phyloP scores from a whole-genome alignment of 2,329 filamentous ascomycete species.

The Pyricularia sp. region DNA sequence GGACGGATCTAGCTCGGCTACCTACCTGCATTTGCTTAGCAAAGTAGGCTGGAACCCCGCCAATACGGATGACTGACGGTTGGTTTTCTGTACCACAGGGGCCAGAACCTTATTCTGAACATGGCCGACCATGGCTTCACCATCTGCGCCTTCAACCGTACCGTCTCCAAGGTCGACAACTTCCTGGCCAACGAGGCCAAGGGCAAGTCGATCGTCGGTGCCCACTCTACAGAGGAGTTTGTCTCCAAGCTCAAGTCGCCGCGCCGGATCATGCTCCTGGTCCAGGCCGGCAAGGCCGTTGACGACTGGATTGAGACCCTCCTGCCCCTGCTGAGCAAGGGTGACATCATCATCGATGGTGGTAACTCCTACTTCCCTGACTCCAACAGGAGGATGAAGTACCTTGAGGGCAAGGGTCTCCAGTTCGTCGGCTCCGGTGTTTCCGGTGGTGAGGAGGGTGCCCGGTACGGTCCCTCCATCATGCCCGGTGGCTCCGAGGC shows the following conservation, averaged over 20 bases:
- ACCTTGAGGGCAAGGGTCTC: constrained; percentile 79
- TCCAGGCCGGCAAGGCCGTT: constrained; percentile 96
- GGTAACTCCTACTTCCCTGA: constrained; percentile 99
- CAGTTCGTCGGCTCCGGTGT: constrained; percentile 96
- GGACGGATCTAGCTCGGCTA: background rate
- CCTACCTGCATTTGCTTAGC: constrained; percentile 7
- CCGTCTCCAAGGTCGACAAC: constrained; percentile 92
- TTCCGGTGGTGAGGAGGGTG: constrained; percentile 98
- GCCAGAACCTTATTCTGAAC: constrained; percentile 83
- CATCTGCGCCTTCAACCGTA: constrained; percentile 97
- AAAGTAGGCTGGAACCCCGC: background rate
- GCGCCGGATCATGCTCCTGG: constrained; percentile 94
- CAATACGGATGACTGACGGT: background rate
- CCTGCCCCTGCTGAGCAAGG: constrained; percentile 69
- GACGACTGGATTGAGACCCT: constrained; percentile 98
- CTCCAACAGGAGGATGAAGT: constrained; percentile 92
- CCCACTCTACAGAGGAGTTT: constrained; percentile 90
- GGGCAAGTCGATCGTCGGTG: constrained; percentile 92
- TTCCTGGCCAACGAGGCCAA: constrained; percentile 89
- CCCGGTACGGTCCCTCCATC: constrained; percentile 90
- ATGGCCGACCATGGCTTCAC: constrained; percentile 90
- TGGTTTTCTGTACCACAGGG: constrained; percentile 29
- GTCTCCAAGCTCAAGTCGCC: constrained; percentile 94
- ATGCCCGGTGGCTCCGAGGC: constrained; percentile 99
- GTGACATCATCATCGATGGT: constrained; percentile 98